Evolutionary conservation across 225 moss, liverwort and hornwort genomes (phyloP).

Genomic region (Polytrichum commune): DNA sequence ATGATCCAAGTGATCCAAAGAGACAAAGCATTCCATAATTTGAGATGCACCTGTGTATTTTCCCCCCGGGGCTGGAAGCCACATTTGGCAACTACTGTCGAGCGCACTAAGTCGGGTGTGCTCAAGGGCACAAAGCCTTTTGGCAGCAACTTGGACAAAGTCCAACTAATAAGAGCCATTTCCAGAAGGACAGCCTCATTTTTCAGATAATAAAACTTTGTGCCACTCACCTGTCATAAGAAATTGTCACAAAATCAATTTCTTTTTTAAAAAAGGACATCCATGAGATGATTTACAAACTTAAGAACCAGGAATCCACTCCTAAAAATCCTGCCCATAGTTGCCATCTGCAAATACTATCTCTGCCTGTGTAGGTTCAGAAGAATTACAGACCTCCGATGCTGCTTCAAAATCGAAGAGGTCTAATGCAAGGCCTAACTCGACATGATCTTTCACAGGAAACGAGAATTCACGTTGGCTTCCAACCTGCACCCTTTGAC

Average conservation of each 20-base stretch:
- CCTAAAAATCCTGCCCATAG: no score
- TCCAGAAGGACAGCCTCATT: constrained; percentile 97
- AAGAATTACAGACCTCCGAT: constrained; percentile 52
- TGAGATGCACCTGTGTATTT: constrained; percentile 72
- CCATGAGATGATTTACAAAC: no score
- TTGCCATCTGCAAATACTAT: not conserved
- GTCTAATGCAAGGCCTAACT: constrained; percentile 84
- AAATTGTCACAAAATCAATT: not conserved
- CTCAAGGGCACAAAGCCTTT: constrained; percentile 83
- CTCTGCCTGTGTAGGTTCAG: not conserved
- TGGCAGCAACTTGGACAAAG: constrained; percentile 63
- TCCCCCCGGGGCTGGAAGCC: constrained; percentile 97
- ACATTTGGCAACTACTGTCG: constrained; percentile 89
- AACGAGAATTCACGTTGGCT: constrained; percentile 63
- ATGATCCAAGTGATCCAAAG: no score
- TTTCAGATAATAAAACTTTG: constrained; percentile 95
- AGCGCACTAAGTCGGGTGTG: constrained; percentile 93
- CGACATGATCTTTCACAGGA: constrained; percentile 81
- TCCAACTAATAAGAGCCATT: constrained; percentile 97
- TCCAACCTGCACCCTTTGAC: constrained; percentile 61
- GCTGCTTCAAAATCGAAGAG: constrained; percentile 92
- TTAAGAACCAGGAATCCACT: no score
- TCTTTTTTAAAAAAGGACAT: no score
- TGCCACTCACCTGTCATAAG: constrained; percentile 81
- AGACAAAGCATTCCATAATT: no score